Conservation (phyloP, 2,329 filamentous ascomycete species). For the Pyrenophora tritici-repentis region DNA sequence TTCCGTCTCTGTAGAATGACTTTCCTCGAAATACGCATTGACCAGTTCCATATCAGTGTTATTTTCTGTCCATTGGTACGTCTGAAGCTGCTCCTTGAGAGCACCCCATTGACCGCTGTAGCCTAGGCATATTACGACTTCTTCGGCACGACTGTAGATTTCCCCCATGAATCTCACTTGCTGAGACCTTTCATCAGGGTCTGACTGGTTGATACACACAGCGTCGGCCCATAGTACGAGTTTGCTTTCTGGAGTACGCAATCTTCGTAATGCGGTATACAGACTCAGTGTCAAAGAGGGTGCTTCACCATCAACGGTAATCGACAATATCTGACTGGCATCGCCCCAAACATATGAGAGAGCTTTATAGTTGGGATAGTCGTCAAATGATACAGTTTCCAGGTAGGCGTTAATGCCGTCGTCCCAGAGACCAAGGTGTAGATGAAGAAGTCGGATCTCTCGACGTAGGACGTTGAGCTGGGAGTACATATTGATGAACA, state of each 20-base stretch:
- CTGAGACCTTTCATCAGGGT: constrained; percentile 5
- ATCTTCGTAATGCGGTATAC: not conserved
- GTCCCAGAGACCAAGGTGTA: not conserved
- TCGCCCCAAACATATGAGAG: constrained; percentile 11
- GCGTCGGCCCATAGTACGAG: constrained; percentile 13
- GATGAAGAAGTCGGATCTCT: constrained; percentile 7
- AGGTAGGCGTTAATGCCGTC: not conserved
- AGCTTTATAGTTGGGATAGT: constrained; percentile 1
- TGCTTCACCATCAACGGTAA: not conserved
- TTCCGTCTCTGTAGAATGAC: not conserved
- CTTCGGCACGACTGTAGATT: constrained; percentile 10
- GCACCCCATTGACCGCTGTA: not conserved
- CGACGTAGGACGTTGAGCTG: not conserved
- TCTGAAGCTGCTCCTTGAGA: not conserved
- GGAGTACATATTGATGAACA: not conserved
- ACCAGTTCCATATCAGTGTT: not conserved
- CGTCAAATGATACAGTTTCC: not conserved
- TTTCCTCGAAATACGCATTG: not conserved
- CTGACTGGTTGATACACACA: constrained; percentile 20
- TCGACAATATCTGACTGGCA: not conserved
- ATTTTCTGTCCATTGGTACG: not conserved
- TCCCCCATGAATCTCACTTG: constrained; percentile 18
- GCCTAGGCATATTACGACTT: constrained; percentile 4
- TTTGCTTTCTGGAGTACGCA: not conserved
- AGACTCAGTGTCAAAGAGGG: constrained; percentile 2